phyloP scores from a whole-genome alignment of 1,139 yeast species.

The Kazachstania sp. region DNA sequence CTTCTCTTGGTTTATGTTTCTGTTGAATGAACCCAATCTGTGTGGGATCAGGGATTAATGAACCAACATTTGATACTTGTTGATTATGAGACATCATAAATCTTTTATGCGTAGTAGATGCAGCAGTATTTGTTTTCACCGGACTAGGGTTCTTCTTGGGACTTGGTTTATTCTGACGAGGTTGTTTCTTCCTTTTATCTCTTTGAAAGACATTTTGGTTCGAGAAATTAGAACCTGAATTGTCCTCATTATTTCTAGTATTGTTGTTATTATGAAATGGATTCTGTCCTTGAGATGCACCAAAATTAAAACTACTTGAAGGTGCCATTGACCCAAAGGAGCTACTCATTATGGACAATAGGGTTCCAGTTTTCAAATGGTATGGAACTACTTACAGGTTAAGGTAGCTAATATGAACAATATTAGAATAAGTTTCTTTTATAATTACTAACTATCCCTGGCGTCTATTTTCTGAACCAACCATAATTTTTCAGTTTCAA shows the following conservation, averaged over 20 bases:
- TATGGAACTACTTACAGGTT: background rate
- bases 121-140: background rate
- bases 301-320: slow-evolving; percentile 5
- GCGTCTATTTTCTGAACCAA: too few relatives aligned
- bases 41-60: slow-evolving; percentile 16
- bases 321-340: slow-evolving; percentile 8
- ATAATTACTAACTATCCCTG: too few relatives aligned
- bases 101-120: slow-evolving; percentile 1
- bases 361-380: background rate
- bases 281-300: slow-evolving; percentile 11
- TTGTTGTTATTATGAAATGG: background rate
- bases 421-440: too few relatives aligned
- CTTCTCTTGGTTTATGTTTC: slow-evolving; percentile 19
- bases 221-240: background rate
- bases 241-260: background rate
- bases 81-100: slow-evolving; percentile 5
- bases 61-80: slow-evolving; percentile 8
- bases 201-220: slow-evolving; percentile 3
- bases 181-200: background rate
- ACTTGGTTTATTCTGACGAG: background rate
- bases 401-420: background rate
- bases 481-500: too few relatives aligned
- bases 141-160: background rate
- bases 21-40: slow-evolving; percentile 15
- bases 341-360: slow-evolving; percentile 2